Conservation (phyloP, 305 asterid genomes). For the Fraxinus latifolia region DNA sequence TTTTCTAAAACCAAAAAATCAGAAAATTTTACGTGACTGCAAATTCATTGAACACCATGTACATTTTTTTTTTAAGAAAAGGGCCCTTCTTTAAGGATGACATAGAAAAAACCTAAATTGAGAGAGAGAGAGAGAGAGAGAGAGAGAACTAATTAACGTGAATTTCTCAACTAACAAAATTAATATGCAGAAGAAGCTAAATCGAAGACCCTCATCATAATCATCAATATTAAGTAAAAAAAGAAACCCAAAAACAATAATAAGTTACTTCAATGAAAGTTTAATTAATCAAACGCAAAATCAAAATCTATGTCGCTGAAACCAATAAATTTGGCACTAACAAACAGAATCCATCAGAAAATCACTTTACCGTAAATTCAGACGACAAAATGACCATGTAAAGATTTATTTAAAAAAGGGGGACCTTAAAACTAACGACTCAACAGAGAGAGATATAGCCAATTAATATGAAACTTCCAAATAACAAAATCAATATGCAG, state of each 20-base stretch:
- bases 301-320: not conserved
- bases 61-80: not conserved
- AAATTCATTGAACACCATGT: not conserved
- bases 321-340: not conserved
- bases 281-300: constrained; percentile 2
- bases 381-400: not conserved
- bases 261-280: not conserved
- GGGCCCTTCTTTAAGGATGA: not conserved
- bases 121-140: not conserved
- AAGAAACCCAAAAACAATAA: not conserved
- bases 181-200: not conserved
- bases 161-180: not conserved
- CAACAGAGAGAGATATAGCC: not conserved
- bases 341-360: not conserved
- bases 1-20: not conserved
- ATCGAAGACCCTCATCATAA: constrained; percentile 12
- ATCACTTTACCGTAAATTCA: not conserved
- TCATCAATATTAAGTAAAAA: not conserved
- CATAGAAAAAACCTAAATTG: not conserved
- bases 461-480: not conserved
- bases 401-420: not conserved
- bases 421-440: not conserved
- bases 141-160: not conserved
- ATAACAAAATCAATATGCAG: not conserved
- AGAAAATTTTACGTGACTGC: not conserved